Base-by-base conservation (phyloP, 2,329 filamentous ascomycete genomes). In the Ophiostoma sp. region DNA sequence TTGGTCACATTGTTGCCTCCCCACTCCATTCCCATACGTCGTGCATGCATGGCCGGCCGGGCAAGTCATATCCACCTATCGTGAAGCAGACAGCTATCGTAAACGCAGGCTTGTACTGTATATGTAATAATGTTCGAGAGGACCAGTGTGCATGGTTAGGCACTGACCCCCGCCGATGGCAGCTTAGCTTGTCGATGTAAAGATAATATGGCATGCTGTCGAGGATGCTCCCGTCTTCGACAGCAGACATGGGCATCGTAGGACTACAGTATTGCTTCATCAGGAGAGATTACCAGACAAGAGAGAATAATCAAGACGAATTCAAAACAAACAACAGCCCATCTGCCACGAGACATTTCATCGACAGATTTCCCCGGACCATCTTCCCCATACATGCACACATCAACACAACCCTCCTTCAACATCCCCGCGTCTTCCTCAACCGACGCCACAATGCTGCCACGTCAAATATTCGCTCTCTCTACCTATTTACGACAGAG, bases 21-120 rank as follows among this genome's bases (percentile, higher is more conserved):
- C 62, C 35, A 39, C 62, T 13, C 62, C 31, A 36, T 64, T 10
- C 7, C 27, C 57, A 36, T 64, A 64, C 44, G 44, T 7, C 44
- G 17, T 48, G 44, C 44, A 48, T 48, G 17, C 5, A 31, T 62
- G 10, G 57, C 57, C 27, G 31, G 27, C 13, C 44, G 44, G 17
- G 33, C 33, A 64, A 64, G 15, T 8, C 33, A 35, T 39, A 39
- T 41, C 62, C 62, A 39, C 62, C 62, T 65, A 65, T 65, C 62
- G 62, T 39, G 62, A 65, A 20, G 35, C 62, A 41, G 20, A 65
- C 20, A 65, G 33, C 35, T 41, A 65, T 39, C 35, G 62, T 65
- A 35, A n/a, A 8, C 35, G 20, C n/a, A 27, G 20, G 44, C 10
- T 41, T 11, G 39, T 4, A 4, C 39, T 41, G 39, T 41, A 39